phyloP scores from a whole-genome alignment of 2,329 filamentous ascomycete genomes.

The Cladophialophora chaetospira region DNA sequence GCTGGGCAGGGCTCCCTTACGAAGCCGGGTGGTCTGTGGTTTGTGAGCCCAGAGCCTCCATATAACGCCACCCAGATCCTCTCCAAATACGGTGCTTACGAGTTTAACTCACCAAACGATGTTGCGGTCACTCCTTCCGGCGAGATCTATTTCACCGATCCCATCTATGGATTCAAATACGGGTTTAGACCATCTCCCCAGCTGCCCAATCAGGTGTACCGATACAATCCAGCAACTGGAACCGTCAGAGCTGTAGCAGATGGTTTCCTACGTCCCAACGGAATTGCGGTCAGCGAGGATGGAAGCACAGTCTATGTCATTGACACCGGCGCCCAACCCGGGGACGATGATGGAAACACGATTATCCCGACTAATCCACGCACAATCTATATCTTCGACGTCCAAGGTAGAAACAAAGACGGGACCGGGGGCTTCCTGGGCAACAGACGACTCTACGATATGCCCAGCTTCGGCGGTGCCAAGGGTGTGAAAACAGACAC shows the following conservation, averaged over 20 bases:
- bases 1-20: background rate
- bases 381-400: conserved; percentile 44
- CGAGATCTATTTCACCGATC: conserved; percentile 45
- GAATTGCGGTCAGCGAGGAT: conserved; percentile 44
- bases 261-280: conserved; percentile 44
- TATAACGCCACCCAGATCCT: conserved; percentile 8
- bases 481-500: conserved; percentile 53
- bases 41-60: conserved; percentile 11
- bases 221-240: conserved; percentile 39
- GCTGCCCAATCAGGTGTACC: conserved; percentile 43
- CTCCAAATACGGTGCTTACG: conserved; percentile 17
- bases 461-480: conserved; percentile 50
- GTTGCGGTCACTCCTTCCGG: conserved; percentile 41
- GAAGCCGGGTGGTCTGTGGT: conserved; percentile 8
- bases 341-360: conserved; percentile 6
- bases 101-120: conserved; percentile 43
- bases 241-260: conserved; percentile 41
- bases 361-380: background rate
- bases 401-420: conserved; percentile 26
- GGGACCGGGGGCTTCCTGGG: conserved; percentile 44
- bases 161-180: conserved; percentile 42
- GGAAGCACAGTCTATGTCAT: conserved; percentile 43
- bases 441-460: conserved; percentile 56
- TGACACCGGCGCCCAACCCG: conserved; percentile 38
- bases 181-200: conserved; percentile 38